phyloP scores from a whole-genome alignment of 441 rosid genomes.

The Isatis lusitanica region DNA sequence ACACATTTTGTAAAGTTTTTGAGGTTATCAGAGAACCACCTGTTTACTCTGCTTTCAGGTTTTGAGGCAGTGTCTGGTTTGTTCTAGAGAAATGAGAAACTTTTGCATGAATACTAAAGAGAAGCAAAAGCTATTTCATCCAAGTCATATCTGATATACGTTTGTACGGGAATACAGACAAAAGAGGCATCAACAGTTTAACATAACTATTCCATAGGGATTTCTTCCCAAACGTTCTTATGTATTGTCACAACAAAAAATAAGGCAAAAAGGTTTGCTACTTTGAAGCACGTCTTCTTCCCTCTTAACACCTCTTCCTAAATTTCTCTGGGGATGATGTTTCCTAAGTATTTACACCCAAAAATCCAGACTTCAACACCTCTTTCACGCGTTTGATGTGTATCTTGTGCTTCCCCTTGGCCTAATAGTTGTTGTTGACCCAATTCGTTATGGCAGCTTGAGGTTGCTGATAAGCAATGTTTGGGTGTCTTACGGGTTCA shows the following conservation, averaged over 20 bases:
- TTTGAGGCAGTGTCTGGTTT: background rate
- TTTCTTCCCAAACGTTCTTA: constrained; percentile 16
- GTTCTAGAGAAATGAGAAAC: background rate
- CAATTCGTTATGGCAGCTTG: constrained; percentile 58
- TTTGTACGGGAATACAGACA: background rate
- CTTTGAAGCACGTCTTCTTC: constrained; percentile 26
- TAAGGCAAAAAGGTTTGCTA: constrained; percentile 14
- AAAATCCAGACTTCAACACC: constrained; percentile 32
- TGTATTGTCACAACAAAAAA: constrained; percentile 26
- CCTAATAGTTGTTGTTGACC: constrained; percentile 60
- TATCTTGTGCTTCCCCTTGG: constrained; percentile 20
- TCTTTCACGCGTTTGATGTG: constrained; percentile 9
- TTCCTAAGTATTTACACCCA: constrained; percentile 72
- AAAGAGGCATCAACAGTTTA: constrained; percentile 4
- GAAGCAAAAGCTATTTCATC: background rate
- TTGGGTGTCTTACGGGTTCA: constrained; percentile 54
- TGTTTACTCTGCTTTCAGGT: background rate
- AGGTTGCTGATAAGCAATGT: constrained; percentile 66
- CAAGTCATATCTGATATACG: background rate
- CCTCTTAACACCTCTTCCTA: constrained; percentile 25
- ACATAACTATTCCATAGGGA: constrained; percentile 15
- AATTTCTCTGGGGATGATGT: constrained; percentile 40
- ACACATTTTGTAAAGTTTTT: background rate
- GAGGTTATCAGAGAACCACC: background rate
- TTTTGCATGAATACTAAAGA: background rate